These are phyloP conservation scores for Lachnellula cervina DNA, from an alignment of 2,329 filamentous ascomycete genomes.

Conservation along the genomic window DNA sequence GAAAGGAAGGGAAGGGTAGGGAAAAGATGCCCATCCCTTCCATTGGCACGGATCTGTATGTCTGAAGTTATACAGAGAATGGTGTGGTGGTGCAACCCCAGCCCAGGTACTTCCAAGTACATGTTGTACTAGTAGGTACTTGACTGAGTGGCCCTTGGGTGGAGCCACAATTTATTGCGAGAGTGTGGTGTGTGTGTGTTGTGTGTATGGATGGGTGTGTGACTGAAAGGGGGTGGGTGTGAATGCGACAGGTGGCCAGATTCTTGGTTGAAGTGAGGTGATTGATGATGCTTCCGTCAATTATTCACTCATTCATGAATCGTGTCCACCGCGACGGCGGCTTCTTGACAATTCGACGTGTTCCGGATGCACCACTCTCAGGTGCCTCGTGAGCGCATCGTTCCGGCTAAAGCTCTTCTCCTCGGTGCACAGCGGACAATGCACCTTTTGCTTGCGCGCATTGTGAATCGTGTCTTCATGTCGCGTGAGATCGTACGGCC, in stretches of 20 bases:
- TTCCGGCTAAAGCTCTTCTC: slow-evolving; percentile 97
- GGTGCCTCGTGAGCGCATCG: slow-evolving; percentile 89
- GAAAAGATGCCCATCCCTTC: background rate
- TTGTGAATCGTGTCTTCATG: slow-evolving; percentile 99
- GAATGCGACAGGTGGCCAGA: background rate
- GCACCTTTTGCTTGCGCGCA: slow-evolving; percentile 86
- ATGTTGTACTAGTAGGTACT: background rate
- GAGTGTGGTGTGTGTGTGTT: background rate
- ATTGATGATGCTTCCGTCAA: background rate
- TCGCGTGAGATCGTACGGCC: slow-evolving; percentile 91
- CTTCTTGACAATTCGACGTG: slow-evolving; percentile 72
- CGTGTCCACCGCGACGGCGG: slow-evolving; percentile 28
- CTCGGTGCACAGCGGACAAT: slow-evolving; percentile 87
- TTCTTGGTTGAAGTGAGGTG: background rate
- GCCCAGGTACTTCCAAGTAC: background rate
- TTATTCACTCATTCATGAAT: slow-evolving; percentile 10
- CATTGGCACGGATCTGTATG: background rate
- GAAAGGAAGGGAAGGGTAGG: background rate
- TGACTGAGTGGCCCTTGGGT: background rate
- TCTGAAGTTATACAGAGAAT: background rate
- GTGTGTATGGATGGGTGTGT: background rate
- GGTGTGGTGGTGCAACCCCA: too few relatives aligned
- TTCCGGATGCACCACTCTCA: slow-evolving; percentile 89
- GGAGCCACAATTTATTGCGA: background rate
- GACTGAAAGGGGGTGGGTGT: background rate